These are phyloP conservation scores for Kalanchoe fedtschenkoi DNA, from an alignment of 164 flowering plant species.

Conservation along the genomic window DNA sequence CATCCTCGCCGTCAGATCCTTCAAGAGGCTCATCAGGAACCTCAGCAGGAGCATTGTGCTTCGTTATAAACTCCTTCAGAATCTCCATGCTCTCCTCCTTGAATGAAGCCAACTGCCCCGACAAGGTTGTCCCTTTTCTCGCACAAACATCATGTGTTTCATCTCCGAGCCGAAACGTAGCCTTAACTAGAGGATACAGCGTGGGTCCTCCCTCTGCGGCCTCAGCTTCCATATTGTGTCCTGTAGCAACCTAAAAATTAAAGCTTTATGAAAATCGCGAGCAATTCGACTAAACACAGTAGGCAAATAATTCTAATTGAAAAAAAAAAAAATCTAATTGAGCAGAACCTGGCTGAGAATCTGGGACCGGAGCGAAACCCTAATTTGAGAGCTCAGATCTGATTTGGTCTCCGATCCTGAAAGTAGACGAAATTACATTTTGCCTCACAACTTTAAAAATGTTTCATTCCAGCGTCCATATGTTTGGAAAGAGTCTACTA, in stretches of 20 bases:
- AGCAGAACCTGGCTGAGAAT: background rate
- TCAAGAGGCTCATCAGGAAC: conserved; percentile 69
- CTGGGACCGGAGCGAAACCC: background rate
- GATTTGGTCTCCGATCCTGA: too few species aligned
- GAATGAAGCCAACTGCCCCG: conserved; percentile 48
- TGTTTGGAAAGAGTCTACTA: too few species aligned
- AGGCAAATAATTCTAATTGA: background rate
- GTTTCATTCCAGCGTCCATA: too few species aligned
- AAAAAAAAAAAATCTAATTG: background rate
- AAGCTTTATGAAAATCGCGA: background rate
- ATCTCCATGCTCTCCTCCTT: conserved; percentile 66
- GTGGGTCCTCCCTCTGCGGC: conserved; percentile 11
- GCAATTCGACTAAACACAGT: background rate
- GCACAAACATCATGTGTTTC: conserved; percentile 30
- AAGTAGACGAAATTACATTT: too few species aligned
- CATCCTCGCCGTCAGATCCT: conserved; percentile 46
- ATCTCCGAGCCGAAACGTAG: conserved; percentile 42
- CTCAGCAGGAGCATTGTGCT: conserved; percentile 61
- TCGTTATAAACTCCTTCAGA: conserved; percentile 64
- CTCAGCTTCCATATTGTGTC: background rate
- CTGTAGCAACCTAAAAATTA: background rate
- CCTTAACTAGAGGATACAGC: conserved; percentile 26
- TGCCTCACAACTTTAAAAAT: too few species aligned
- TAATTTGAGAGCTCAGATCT: background rate
- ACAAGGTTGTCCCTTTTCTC: conserved; percentile 25